phyloP scores from a whole-genome alignment of 1,139 yeast genomes.

The Lodderomyces orthopsilosis region DNA sequence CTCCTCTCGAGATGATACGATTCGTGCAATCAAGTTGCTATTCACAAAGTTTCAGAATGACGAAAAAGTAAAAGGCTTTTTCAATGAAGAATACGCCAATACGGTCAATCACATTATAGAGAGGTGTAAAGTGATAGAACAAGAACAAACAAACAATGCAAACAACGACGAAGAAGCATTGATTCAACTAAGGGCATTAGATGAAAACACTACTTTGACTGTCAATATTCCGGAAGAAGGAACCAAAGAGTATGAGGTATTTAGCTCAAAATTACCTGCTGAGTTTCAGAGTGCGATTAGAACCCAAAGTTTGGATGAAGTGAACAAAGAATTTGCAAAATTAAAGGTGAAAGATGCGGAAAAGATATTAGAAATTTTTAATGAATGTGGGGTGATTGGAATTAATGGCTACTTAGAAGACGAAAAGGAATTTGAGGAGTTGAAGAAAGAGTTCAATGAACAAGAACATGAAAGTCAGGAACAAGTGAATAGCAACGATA shows the following conservation, averaged over 20 bases:
- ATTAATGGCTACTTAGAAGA: conserved; percentile 75
- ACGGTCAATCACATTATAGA: conserved; percentile 69
- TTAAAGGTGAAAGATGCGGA: conserved; percentile 82
- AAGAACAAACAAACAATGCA: conserved; percentile 37
- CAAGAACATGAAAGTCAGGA: conserved; percentile 6
- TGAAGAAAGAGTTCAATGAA: conserved; percentile 47
- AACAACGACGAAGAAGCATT: conserved; percentile 73
- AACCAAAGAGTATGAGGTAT: conserved; percentile 54
- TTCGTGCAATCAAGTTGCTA: conserved; percentile 64
- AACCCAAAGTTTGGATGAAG: conserved; percentile 69
- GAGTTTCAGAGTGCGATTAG: conserved; percentile 75
- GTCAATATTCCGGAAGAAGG: conserved; percentile 66
- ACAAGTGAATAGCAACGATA: conserved; percentile 20
- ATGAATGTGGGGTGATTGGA: conserved; percentile 81
- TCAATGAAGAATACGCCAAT: conserved; percentile 66
- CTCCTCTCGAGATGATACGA: conserved; percentile 32
- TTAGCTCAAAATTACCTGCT: conserved; percentile 52
- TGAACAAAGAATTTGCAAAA: conserved; percentile 79
- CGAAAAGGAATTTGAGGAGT: conserved; percentile 66
- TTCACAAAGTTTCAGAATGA: conserved; percentile 59
- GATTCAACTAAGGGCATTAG: conserved; percentile 85
- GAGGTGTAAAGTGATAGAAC: conserved; percentile 67
- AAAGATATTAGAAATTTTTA: conserved; percentile 64
- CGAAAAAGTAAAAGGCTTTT: conserved; percentile 61
- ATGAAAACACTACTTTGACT: conserved; percentile 73